A percentile compares a stretch with the other conserved stretches of the same genome.
These are phyloP conservation scores for Phlyctochytrium bullatum DNA, from an alignment of 192 early-diverging fungal species.

Conservation along the genomic window DNA sequence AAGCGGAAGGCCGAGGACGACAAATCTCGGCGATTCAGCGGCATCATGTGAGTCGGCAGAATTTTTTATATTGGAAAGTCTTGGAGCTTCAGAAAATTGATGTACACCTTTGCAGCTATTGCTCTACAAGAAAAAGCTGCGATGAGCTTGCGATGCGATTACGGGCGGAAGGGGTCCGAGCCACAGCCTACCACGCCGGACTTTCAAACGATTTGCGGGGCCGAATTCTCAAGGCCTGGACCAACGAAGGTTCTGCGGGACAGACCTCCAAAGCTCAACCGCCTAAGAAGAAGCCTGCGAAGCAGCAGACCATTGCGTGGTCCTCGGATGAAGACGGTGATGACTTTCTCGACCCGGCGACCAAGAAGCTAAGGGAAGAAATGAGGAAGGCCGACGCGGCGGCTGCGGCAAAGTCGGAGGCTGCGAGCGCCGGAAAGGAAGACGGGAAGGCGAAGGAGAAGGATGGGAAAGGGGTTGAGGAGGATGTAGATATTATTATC, in stretches of 20 bases:
- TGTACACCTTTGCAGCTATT: conserved; percentile 45
- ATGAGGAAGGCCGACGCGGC: neutral
- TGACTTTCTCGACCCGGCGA: neutral
- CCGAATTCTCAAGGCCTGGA: conserved; percentile 33
- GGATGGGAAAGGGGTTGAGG: neutral
- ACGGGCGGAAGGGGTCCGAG: conserved; percentile 28
- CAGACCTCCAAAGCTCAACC: too few species aligned
- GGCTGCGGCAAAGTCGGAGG: neutral
- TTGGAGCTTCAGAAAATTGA: too few species aligned
- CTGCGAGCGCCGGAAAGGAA: conserved; percentile 2
- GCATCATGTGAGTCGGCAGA: conserved; percentile 41
- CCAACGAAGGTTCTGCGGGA: too few species aligned
- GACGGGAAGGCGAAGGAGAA: conserved; percentile 11
- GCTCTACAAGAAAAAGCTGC: conserved; percentile 38
- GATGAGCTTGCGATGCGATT: conserved; percentile 38
- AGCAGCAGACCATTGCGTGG: too few species aligned
- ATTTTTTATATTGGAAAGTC: too few species aligned
- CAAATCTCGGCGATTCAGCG: conserved; percentile 30
- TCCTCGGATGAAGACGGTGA: too few species aligned
- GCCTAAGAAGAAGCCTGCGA: too few species aligned
- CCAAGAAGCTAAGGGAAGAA: neutral
- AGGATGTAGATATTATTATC: conserved; percentile 43
- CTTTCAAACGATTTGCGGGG: conserved; percentile 18
- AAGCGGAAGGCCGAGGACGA: neutral
- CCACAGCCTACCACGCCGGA: conserved; percentile 46